These are phyloP conservation scores for Diplodia seriata DNA, from an alignment of 2,329 filamentous ascomycete genomes.

Conservation along the genomic window DNA sequence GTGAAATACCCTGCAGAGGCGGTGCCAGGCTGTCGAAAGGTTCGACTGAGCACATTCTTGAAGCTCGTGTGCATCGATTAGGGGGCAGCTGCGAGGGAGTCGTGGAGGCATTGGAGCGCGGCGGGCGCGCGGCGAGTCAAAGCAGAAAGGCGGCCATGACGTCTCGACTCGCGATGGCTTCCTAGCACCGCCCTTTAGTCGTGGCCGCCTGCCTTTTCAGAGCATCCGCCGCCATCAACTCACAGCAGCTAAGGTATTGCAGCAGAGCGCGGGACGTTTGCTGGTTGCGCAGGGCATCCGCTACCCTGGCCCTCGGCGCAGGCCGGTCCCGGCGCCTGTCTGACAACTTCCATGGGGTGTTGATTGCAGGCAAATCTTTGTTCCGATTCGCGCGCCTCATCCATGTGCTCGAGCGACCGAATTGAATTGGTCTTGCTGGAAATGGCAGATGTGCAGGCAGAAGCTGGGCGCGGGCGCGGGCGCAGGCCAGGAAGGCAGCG, in stretches of 20 bases:
- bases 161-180: conserved; percentile 17
- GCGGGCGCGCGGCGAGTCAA: conserved; percentile 7
- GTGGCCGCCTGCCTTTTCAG: not conserved
- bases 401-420: not conserved
- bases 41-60: conserved; percentile 46
- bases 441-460: not conserved
- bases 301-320: not conserved
- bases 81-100: conserved; percentile 23
- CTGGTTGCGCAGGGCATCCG: not conserved
- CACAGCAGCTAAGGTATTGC: not conserved
- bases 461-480: not conserved
- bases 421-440: not conserved
- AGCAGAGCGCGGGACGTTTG: too few species aligned
- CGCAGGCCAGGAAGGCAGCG: not conserved
- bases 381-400: not conserved
- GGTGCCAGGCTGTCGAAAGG: conserved; percentile 43
- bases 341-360: not conserved
- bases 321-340: not conserved
- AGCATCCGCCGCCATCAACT: not conserved
- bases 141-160: conserved; percentile 26
- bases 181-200: not conserved
- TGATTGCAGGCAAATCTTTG: not conserved
- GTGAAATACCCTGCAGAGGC: conserved; percentile 38
- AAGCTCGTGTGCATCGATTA: conserved; percentile 49
- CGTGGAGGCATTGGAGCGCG: conserved; percentile 21